Evolutionary conservation across 768 basidiomycete genomes (phyloP).

Genomic region (Fomitopsis pulvina): DNA sequence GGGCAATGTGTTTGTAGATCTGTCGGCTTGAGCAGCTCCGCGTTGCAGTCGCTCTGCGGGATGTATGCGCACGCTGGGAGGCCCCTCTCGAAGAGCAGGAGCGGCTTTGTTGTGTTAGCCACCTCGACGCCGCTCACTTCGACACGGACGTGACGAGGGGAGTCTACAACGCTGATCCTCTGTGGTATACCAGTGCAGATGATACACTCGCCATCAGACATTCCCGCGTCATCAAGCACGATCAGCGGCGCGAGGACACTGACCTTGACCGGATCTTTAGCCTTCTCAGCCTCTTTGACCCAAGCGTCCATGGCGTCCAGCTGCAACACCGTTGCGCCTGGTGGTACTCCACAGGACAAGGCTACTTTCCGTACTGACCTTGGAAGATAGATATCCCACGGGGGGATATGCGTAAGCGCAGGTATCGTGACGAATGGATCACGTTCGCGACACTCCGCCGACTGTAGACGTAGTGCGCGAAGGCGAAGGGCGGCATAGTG

Average conservation of each 20-base stretch:
- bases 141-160: conserved; percentile 54
- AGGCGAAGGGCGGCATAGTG: no score
- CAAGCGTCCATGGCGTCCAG: neutral
- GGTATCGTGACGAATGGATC: no score
- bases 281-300: neutral
- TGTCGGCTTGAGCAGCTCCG: conserved; percentile 45
- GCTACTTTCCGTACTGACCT: no score
- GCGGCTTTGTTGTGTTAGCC: conserved; percentile 48
- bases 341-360: no score
- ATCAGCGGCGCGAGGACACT: neutral
- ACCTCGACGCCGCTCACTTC: conserved; percentile 58
- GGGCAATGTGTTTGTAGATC: conserved; percentile 45
- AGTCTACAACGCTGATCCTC: conserved; percentile 56
- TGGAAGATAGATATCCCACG: no score
- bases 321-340: no score
- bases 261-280: neutral
- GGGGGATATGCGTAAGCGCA: no score
- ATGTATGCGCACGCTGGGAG: conserved; percentile 55
- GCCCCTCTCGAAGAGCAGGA: conserved; percentile 52
- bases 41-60: conserved; percentile 45
- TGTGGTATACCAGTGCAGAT: conserved; percentile 23
- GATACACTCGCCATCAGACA: neutral
- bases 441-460: no score
- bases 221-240: neutral
- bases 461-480: no score